These are phyloP conservation scores for Aspergillus incahuasiensis DNA, from an alignment of 495 filamentous ascomycete species.

Conservation along the genomic window DNA sequence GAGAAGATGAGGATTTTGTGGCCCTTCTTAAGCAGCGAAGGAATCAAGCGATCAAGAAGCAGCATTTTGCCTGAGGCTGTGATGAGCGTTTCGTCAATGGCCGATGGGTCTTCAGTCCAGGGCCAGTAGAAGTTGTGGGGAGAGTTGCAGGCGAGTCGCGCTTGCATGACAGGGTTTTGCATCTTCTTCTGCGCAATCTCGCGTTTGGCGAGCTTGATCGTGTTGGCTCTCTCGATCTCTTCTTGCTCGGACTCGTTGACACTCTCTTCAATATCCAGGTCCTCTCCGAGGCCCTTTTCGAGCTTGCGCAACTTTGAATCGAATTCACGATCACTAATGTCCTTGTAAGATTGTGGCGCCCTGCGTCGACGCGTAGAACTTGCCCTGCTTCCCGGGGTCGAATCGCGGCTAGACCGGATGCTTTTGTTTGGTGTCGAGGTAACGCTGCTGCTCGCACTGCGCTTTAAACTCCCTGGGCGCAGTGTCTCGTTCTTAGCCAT, in stretches of 20 bases:
- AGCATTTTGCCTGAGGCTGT: slow-evolving; percentile 93
- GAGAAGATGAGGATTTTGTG: slow-evolving; percentile 96
- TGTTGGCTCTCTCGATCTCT: slow-evolving; percentile 64
- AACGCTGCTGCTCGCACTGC: slow-evolving; percentile 44
- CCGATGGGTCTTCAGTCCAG: slow-evolving; percentile 52
- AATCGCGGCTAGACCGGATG: slow-evolving; percentile 62
- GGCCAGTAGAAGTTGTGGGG: slow-evolving; percentile 98
- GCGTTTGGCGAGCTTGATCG: slow-evolving; percentile 74
- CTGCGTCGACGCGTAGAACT: slow-evolving; percentile 40
- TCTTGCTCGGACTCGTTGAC: slow-evolving; percentile 49
- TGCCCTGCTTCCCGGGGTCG: slow-evolving; percentile 58
- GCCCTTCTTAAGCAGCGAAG: slow-evolving; percentile 63
- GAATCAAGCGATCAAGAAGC: slow-evolving; percentile 80
- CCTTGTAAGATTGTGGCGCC: slow-evolving; percentile 62
- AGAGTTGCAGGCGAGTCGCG: slow-evolving; percentile 85
- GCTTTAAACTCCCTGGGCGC: slow-evolving; percentile 47
- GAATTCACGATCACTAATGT: slow-evolving; percentile 71
- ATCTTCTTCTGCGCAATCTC: slow-evolving; percentile 90
- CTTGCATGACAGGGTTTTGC: slow-evolving; percentile 90
- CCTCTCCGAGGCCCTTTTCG: slow-evolving; percentile 47
- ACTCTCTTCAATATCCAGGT: slow-evolving; percentile 41
- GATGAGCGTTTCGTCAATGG: slow-evolving; percentile 71
- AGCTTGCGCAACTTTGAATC: slow-evolving; percentile 63
- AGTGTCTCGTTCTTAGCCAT: slow-evolving; percentile 32
- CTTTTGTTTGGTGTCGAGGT: slow-evolving; percentile 57